These are phyloP conservation scores for Phytophthora cajani DNA, from an alignment of 352 stramenopile genomes.

Conservation along the genomic window DNA sequence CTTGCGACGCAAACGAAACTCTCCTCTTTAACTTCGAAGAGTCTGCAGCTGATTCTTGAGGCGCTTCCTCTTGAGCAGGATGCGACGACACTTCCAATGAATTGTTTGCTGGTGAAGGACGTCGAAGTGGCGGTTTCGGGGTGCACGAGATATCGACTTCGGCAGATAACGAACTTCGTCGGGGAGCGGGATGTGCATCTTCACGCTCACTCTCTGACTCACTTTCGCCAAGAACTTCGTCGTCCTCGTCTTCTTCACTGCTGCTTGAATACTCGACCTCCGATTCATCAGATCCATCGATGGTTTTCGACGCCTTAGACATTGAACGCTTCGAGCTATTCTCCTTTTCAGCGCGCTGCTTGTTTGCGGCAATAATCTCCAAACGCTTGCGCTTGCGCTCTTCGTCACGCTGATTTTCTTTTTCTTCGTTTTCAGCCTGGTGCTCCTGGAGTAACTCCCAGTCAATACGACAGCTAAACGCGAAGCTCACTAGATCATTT, in stretches of 20 bases:
- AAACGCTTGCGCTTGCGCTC: slow-evolving; percentile 78
- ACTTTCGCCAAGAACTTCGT: slow-evolving; percentile 37
- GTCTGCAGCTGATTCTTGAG: not conserved
- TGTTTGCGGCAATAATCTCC: slow-evolving; percentile 64
- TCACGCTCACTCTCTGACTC: slow-evolving; percentile 39
- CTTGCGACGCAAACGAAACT: slow-evolving; percentile 35
- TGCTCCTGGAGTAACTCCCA: slow-evolving; percentile 94
- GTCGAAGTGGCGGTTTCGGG: slow-evolving; percentile 16
- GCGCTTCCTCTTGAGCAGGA: not conserved
- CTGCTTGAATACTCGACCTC: slow-evolving; percentile 47
- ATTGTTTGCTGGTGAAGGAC: not conserved
- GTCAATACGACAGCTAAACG: slow-evolving; percentile 97
- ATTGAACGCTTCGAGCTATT: slow-evolving; percentile 32
- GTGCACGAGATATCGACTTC: slow-evolving; percentile 38
- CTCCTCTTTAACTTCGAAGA: slow-evolving; percentile 24
- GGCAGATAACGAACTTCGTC: not conserved
- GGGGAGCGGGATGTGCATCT: slow-evolving; percentile 16
- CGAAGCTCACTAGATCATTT: slow-evolving; percentile 86
- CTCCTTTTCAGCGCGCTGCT: slow-evolving; percentile 34
- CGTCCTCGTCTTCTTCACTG: slow-evolving; percentile 40
- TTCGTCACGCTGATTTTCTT: slow-evolving; percentile 74
- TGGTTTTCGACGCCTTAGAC: slow-evolving; percentile 44
- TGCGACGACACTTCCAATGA: slow-evolving; percentile 28
- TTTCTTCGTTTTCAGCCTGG: slow-evolving; percentile 79
- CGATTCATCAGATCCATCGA: slow-evolving; percentile 57